These are phyloP conservation scores for Stephania cephalantha DNA, from an alignment of 164 flowering plant genomes.

Conservation along the genomic window DNA sequence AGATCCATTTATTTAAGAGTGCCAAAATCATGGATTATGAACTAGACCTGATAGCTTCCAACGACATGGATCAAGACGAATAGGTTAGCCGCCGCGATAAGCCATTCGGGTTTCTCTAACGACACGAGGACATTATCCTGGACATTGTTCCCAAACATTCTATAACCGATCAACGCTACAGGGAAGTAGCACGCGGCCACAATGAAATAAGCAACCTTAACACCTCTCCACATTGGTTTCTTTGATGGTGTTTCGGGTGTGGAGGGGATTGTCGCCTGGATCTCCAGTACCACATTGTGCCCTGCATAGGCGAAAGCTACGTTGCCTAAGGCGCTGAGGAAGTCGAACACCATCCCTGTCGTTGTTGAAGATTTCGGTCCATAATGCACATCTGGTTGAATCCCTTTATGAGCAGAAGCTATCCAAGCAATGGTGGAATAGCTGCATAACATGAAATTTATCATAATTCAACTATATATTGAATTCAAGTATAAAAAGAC, in stretches of 20 bases:
- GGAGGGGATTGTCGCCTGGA: too few species aligned
- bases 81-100: slow-evolving; percentile 46
- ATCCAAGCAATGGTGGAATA: slow-evolving; percentile 57
- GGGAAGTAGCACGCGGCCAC: too few species aligned
- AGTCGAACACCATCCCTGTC: slow-evolving; percentile 27
- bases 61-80: slow-evolving; percentile 54
- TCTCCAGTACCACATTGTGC: too few species aligned
- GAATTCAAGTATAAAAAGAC: not conserved
- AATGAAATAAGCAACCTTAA: too few species aligned
- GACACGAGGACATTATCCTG: slow-evolving; percentile 56
- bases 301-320: slow-evolving; percentile 36
- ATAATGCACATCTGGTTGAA: slow-evolving; percentile 33
- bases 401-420: slow-evolving; percentile 37
- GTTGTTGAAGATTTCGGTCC: slow-evolving; percentile 22
- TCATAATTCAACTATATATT: not conserved
- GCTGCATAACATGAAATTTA: slow-evolving; percentile 20
- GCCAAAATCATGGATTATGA: not conserved
- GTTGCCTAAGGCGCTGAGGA: slow-evolving; percentile 36
- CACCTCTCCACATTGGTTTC: too few species aligned
- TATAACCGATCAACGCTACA: slow-evolving; percentile 47
- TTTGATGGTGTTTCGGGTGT: too few species aligned
- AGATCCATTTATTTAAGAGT: too few species aligned
- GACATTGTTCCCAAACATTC: slow-evolving; percentile 44
- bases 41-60: slow-evolving; percentile 56
- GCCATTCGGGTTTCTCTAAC: slow-evolving; percentile 49